Evolutionary conservation across 129 eudicot species (phyloP).

Genomic region (Solidago caesia): DNA sequence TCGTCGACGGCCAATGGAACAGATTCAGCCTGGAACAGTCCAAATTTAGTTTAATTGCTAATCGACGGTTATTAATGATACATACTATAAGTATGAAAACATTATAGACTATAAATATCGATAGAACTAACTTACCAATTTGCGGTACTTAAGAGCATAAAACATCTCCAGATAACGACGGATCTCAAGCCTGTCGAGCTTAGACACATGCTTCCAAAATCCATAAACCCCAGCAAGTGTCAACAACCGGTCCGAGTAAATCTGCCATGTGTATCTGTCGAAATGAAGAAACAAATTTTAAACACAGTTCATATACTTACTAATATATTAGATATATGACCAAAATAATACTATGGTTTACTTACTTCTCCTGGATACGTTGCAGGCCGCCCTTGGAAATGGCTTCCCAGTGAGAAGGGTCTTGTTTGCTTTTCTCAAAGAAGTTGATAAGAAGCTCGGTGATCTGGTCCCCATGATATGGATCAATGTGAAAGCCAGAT

Average conservation of each 20-base stretch:
- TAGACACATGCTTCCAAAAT: constrained; percentile 46
- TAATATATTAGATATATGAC: too few relatives aligned
- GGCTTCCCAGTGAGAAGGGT: constrained; percentile 44
- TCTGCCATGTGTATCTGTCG: constrained; percentile 49
- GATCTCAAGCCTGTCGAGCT: constrained; percentile 40
- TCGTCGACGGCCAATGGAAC: constrained; percentile 68
- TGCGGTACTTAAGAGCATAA: constrained; percentile 39
- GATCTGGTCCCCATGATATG: constrained; percentile 44
- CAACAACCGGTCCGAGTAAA: constrained; percentile 42
- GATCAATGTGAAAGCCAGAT: constrained; percentile 49
- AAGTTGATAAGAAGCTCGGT: constrained; percentile 38
- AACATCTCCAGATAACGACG: constrained; percentile 54
- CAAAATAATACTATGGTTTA: background rate
- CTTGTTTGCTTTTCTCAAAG: constrained; percentile 37
- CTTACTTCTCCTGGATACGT: constrained; percentile 50
- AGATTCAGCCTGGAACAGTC: constrained; percentile 61
- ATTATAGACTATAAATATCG: background rate
- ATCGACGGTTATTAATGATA: background rate
- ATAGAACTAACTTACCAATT: constrained; percentile 23
- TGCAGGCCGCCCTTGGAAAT: constrained; percentile 41
- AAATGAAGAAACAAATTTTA: background rate
- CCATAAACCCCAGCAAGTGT: constrained; percentile 50
- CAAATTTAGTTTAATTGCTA: background rate
- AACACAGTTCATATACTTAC: too few relatives aligned
- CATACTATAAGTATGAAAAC: background rate